Evolutionary conservation across 2,329 filamentous ascomycete genomes (phyloP), one percentile per base, ranked within the genome.

Genomic region (Septoria linicola): DNA sequence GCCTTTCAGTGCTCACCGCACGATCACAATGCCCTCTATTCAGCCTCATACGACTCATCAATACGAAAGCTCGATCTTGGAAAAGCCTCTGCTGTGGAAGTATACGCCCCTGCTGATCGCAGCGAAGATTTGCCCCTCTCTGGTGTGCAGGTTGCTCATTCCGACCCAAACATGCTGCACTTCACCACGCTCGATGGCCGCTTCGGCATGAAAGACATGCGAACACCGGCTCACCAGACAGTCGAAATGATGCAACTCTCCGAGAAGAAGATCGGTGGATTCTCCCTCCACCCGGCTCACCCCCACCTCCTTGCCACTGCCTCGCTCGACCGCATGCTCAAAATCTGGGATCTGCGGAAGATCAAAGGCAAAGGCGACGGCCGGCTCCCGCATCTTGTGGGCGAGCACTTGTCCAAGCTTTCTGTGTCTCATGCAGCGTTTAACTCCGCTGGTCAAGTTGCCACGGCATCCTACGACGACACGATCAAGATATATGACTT

Each of bases 261-360:
- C 0, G 90, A 95, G 46, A 91, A 95, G 69, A 99, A 99, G 66
- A 96, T 99, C 47, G 93, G 93, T 14, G 93, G 93, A 0, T 97
- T 97, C 70, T 87, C 85, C 0, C 71, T 96, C 1, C 85, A 95
- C 62, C 92, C 93, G 0, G 69, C 84, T 0, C 80, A 89, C 2
- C 84, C 90, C 0, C 88, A 97, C 64, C 81, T 96, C 3, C 72
- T 96, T 0, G 89, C 90, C 0, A 97, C 93, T 0, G 93, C 91
- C 0, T 95, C 89, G 0, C 76, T 99, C 0, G 93, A 99, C 66
- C 81, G 92, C 2, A 95, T 85, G 0, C 73, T 99, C 63, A 92
- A 91, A 63, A 79, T 99, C 2, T 99, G 93, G 93, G 93, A 99
- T 63, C 63, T 96, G 34, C 81, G 93, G 20, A 92, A 89, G 54